phyloP scores from a whole-genome alignment of 2,329 filamentous ascomycete species.

The Aspergillus fructus region DNA sequence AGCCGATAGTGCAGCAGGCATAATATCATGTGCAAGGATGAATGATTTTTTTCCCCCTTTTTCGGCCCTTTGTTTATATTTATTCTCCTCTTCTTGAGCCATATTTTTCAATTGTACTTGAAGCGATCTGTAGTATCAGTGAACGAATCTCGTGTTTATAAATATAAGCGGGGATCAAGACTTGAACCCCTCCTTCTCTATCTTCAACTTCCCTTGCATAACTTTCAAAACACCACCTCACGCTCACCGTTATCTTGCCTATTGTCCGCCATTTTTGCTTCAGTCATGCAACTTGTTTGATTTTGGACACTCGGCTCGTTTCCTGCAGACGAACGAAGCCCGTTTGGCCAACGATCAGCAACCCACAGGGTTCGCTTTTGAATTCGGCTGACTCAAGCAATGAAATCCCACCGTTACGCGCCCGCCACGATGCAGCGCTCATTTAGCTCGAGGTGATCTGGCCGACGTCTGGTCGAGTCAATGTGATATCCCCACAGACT shows the following conservation, averaged over 20 bases:
- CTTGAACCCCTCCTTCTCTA: neutral
- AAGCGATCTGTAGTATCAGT: neutral
- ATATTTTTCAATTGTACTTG: neutral
- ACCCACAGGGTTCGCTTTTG: neutral
- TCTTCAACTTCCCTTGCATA: neutral
- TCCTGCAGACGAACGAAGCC: constrained; percentile 1
- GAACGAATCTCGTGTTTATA: neutral
- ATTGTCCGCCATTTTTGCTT: neutral
- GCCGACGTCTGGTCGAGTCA: neutral
- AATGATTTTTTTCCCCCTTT: neutral
- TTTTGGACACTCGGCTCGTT: neutral
- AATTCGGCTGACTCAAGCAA: constrained; percentile 13
- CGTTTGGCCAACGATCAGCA: constrained; percentile 6
- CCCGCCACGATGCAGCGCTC: constrained; percentile 11
- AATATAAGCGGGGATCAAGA: neutral
- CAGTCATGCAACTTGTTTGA: neutral
- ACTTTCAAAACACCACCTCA: neutral
- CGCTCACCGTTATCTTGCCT: neutral
- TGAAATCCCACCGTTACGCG: constrained; percentile 23
- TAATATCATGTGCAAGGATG: neutral
- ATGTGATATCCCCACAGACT: constrained; percentile 25
- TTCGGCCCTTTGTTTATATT: neutral
- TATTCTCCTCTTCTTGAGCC: neutral
- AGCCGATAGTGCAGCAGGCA: constrained; percentile 20
- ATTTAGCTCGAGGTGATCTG: constrained; percentile 14